Base-by-base conservation (phyloP, 306 rosid species). In the Cicer bijugum region DNA sequence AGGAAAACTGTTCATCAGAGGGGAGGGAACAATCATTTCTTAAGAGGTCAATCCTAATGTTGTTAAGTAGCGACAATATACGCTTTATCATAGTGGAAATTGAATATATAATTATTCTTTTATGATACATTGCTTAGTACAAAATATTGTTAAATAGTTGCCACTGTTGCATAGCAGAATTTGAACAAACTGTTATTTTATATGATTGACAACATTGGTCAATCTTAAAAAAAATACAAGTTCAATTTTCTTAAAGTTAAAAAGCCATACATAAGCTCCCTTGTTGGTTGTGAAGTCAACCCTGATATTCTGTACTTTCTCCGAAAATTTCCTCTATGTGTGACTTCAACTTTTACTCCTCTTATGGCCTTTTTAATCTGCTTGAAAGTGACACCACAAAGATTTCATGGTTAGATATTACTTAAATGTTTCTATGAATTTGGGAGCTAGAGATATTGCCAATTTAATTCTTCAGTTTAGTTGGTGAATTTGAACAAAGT, bases 281-380 rank as follows among this genome's bases (percentile, higher is more conserved):
- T 84, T 43, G 88, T 84, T 37, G 88, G 85, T 68, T 81, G 88
- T 65, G 85, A 74, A 58, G 88, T 81, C 56, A 84, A 47, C 61
- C 88, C 88, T 71, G 85, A 81, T 64, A 84, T 81, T 47, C 88
- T 72, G 57, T 84, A 84, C 75, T 84, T 84, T 67, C 88, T 78
- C 58, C 88, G 59, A 40, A 84, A 75, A 59, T 71, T 81, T 78
- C 83, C 83, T 78, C 85, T 78, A 11, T 84, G 88, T 59, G 88
- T 84, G 45, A 81, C 81, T 75, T 84, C 88, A 20, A 84, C 82
- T 78, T 84, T 81, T 15, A 84, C 88, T n/a, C 88, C 88, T 81
- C 88, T 70, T 15, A 84, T 59, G 37, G 88, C 85, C 76, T 84
- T 84, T 57, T 84, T 84, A 12, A 84, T 71, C 85, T 84, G 83